Percentiles rank a stretch among this genome's conserved stretches.
Evolutionary conservation across 495 filamentous ascomycete species (phyloP).

Genomic region (Cetradonia linearis): DNA sequence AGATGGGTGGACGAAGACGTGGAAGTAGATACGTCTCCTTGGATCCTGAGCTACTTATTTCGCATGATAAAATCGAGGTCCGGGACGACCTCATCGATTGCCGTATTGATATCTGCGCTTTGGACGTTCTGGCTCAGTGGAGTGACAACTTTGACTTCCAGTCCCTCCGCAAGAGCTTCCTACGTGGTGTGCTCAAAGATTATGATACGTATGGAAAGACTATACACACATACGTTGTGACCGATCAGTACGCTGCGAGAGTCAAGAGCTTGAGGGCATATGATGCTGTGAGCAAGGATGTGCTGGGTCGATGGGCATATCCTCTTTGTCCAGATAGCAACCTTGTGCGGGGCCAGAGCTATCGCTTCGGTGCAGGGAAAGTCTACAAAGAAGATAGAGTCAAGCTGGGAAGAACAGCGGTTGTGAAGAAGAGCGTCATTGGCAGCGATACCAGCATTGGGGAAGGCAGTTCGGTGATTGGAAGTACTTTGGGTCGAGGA

Average conservation of each 20-base stretch:
- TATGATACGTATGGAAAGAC: slow-evolving; percentile 94
- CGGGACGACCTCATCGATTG: slow-evolving; percentile 87
- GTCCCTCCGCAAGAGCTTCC: slow-evolving; percentile 72
- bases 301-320: slow-evolving; percentile 82
- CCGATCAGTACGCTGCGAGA: slow-evolving; percentile 66
- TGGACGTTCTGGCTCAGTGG: slow-evolving; percentile 88
- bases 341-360: slow-evolving; percentile 63
- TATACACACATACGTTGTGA: slow-evolving; percentile 80
- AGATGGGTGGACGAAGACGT: slow-evolving; percentile 39
- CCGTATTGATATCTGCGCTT: slow-evolving; percentile 94
- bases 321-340: slow-evolving; percentile 91
- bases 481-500: slow-evolving; percentile 68
- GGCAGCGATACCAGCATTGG: slow-evolving; percentile 69
- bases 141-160: slow-evolving; percentile 97
- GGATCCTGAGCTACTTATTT: slow-evolving; percentile 59
- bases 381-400: slow-evolving; percentile 64
- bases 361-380: slow-evolving; percentile 52
- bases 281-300: slow-evolving; percentile 78
- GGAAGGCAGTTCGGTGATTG: slow-evolving; percentile 53
- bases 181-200: slow-evolving; percentile 88
- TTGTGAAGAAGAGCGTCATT: slow-evolving; percentile 58
- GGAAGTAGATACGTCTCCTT: slow-evolving; percentile 49
- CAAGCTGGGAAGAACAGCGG: slow-evolving; percentile 56
- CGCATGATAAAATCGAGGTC: slow-evolving; percentile 60
- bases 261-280: slow-evolving; percentile 81